Conservation (phyloP, 2,329 filamentous ascomycete genomes). For the Alternaria rosae region DNA sequence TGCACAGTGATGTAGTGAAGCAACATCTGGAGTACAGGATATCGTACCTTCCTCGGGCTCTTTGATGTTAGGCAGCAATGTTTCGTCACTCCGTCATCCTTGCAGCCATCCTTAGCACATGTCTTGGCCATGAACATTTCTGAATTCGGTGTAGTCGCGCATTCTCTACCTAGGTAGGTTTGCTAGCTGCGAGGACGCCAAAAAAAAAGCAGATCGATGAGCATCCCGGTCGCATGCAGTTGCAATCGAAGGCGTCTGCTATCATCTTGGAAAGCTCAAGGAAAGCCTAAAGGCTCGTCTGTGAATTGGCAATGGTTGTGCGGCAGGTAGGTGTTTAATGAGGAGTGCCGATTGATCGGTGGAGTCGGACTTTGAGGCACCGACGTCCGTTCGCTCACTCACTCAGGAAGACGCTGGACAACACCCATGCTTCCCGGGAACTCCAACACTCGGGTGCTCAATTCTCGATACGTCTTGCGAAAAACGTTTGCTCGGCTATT, state of each 20-base stretch:
- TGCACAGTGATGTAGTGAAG: too few species aligned
- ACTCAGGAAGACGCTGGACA: not conserved
- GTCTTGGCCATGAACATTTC: not conserved
- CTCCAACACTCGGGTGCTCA: not conserved
- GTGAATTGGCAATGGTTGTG: not conserved
- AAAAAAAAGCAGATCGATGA: not conserved
- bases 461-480: not conserved
- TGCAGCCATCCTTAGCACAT: not conserved
- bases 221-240: not conserved
- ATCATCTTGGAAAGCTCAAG: not conserved
- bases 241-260: not conserved
- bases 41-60: not conserved
- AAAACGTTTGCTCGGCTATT: too few species aligned
- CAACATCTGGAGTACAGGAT: too few species aligned
- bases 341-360: not conserved
- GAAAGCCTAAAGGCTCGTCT: not conserved
- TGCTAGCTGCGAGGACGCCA: not conserved
- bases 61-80: not conserved
- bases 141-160: not conserved
- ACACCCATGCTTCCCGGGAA: not conserved
- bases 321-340: not conserved
- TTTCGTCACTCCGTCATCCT: not conserved
- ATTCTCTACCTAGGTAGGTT: not conserved
- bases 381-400: not conserved
- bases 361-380: not conserved